Conservation (phyloP, 352 stramenopile species). For the Phytophthora pisi region DNA sequence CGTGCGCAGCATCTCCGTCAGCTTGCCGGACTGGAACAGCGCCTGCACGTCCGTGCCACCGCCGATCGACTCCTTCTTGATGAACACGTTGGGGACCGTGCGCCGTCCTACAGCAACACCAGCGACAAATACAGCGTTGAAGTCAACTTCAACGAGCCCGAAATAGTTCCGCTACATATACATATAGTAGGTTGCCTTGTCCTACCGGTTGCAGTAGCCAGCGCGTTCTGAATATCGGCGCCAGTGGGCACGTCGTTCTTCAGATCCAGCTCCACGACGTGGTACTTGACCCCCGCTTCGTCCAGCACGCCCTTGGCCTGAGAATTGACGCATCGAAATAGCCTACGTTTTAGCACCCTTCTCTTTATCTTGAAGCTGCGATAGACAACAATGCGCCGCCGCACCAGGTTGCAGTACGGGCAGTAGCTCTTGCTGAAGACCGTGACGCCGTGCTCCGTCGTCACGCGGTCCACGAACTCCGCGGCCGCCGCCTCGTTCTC, state of each 20-base stretch:
- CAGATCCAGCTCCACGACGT: constrained; percentile 72
- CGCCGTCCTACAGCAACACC: constrained; percentile 62
- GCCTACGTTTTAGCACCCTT: not conserved
- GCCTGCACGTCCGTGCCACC: constrained; percentile 94
- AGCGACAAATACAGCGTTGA: not conserved
- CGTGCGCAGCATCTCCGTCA: constrained; percentile 88
- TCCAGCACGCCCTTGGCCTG: constrained; percentile 90
- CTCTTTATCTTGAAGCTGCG: too few species aligned
- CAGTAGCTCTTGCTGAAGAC: constrained; percentile 96
- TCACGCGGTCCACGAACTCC: constrained; percentile 60
- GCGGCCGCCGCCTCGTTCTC: constrained; percentile 59
- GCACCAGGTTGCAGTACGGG: constrained; percentile 88
- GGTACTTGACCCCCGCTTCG: constrained; percentile 54
- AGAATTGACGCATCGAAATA: constrained; percentile 5
- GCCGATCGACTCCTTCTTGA: constrained; percentile 93
- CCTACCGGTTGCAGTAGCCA: constrained; percentile 86
- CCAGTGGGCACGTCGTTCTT: constrained; percentile 68
- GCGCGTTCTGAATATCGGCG: constrained; percentile 85
- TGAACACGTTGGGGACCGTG: constrained; percentile 97
- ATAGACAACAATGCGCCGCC: not conserved
- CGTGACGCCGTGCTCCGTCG: constrained; percentile 54
- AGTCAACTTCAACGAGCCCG: not conserved
- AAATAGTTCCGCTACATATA: too few species aligned
- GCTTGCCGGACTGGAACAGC: constrained; percentile 83
- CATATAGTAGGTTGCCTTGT: not conserved